Conservation (phyloP, 2,329 filamentous ascomycete species). For the Stachybotrys elegans region DNA sequence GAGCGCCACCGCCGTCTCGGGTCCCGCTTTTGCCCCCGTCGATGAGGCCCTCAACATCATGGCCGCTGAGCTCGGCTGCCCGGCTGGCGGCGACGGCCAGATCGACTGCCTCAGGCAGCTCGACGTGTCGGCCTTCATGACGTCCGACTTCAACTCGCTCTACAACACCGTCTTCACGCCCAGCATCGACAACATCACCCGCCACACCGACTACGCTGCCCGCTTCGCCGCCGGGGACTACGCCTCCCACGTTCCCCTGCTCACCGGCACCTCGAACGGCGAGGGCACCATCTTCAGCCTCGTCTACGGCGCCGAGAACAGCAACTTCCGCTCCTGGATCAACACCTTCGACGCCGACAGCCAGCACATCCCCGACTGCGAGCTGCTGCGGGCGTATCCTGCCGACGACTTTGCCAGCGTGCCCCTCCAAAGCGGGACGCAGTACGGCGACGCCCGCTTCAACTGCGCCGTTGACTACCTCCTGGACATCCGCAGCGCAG, state of each 20-base stretch:
- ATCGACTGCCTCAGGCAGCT: conserved; percentile 32
- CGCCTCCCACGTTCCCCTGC: conserved; percentile 26
- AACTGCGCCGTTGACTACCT: conserved; percentile 36
- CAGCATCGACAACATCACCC: conserved; percentile 27
- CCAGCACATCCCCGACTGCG: conserved; percentile 12
- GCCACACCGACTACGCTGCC: conserved; percentile 23
- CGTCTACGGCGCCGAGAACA: conserved; percentile 25
- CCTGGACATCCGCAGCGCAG: conserved; percentile 29
- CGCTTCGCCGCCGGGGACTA: conserved; percentile 17
- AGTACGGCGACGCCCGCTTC: conserved; percentile 41
- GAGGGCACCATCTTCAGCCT: conserved; percentile 31
- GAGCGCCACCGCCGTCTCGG: conserved; percentile 36
- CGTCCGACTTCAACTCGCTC: conserved; percentile 20
- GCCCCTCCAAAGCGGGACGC: conserved; percentile 33
- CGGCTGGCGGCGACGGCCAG: conserved; percentile 20
- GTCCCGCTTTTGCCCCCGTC: conserved; percentile 30
- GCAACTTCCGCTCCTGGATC: conserved; percentile 19
- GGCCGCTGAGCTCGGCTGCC: conserved; percentile 30
- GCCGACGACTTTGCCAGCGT: conserved; percentile 28
- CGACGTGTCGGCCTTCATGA: conserved; percentile 15
- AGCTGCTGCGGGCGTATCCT: conserved; percentile 12
- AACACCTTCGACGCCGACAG: conserved; percentile 17
- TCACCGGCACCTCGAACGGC: conserved; percentile 29
- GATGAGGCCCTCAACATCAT: conserved; percentile 31
- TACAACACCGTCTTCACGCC: conserved; percentile 38